phyloP scores from a whole-genome alignment of 768 basidiomycete genomes.

The Suillus brevipes region DNA sequence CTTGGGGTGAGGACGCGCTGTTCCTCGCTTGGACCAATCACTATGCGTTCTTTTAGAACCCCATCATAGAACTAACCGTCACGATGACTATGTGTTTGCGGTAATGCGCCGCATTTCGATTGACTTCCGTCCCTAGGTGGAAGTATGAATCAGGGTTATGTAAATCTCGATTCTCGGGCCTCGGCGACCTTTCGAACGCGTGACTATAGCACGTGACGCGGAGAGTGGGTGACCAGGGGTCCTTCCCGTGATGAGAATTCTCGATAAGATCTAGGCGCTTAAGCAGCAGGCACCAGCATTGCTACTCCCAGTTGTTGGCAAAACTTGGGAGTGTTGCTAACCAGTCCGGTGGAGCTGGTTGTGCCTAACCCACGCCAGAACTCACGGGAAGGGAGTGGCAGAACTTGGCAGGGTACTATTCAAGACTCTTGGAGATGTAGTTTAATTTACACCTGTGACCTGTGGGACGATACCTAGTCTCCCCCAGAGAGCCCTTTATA shows the following conservation, averaged over 20 bases:
- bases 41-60: too few relatives aligned
- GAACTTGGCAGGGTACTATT: too few relatives aligned
- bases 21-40: neutral
- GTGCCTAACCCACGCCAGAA: too few relatives aligned
- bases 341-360: too few relatives aligned
- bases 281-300: too few relatives aligned
- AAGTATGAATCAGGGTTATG: neutral
- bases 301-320: too few relatives aligned
- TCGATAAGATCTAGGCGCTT: neutral
- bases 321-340: too few relatives aligned
- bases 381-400: too few relatives aligned
- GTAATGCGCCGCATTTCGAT: neutral
- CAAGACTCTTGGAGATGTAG: too few relatives aligned
- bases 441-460: neutral
- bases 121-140: too few relatives aligned
- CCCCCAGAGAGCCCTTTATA: neutral
- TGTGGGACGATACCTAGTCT: neutral
- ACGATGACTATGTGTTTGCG: neutral
- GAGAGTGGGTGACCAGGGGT: neutral
- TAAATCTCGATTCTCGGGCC: too few relatives aligned
- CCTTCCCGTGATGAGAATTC: neutral
- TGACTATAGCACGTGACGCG: neutral
- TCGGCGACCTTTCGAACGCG: neutral
- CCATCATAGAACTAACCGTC: neutral
- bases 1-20: neutral